phyloP scores from a whole-genome alignment of 1,284 basidiomycete species.

The Marasmius sp. region DNA sequence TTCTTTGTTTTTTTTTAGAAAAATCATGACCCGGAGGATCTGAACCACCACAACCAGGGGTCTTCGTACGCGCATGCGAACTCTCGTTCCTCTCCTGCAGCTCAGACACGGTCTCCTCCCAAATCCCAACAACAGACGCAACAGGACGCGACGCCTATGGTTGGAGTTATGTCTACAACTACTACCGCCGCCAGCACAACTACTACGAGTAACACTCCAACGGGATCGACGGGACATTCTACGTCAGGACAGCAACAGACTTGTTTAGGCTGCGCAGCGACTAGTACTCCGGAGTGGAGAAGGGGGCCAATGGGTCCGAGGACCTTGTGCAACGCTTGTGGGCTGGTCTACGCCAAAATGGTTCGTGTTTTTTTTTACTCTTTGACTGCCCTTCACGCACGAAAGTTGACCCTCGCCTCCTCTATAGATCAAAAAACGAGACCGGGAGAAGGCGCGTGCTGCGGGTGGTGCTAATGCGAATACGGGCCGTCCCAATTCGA shows the following conservation, averaged over 20 bases:
- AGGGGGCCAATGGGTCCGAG: conserved; percentile 75
- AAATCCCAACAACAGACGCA: neutral
- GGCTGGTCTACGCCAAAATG: conserved; percentile 76
- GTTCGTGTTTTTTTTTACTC: conserved; percentile 36
- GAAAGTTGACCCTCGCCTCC: neutral
- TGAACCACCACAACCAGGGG: neutral
- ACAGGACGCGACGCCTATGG: neutral
- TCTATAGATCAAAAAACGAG: conserved; percentile 42
- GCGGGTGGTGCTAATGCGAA: neutral
- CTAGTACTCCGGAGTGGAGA: conserved; percentile 84
- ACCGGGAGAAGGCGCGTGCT: conserved; percentile 25
- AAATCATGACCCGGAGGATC: neutral
- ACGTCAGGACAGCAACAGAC: conserved; percentile 45
- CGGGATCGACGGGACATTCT: neutral
- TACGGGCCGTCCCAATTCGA: neutral
- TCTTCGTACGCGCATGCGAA: neutral
- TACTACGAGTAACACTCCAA: neutral
- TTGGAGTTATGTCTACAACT: neutral
- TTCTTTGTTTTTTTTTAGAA: neutral
- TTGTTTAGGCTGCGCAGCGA: conserved; percentile 76
- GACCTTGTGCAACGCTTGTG: conserved; percentile 76
- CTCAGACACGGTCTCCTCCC: neutral
- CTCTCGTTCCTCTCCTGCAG: neutral
- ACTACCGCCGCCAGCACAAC: neutral
- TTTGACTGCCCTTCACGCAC: conserved; percentile 4